These are phyloP conservation scores for Xanthoceras sorbifolium DNA, from an alignment of 345 rosid genomes.

Conservation along the genomic window DNA sequence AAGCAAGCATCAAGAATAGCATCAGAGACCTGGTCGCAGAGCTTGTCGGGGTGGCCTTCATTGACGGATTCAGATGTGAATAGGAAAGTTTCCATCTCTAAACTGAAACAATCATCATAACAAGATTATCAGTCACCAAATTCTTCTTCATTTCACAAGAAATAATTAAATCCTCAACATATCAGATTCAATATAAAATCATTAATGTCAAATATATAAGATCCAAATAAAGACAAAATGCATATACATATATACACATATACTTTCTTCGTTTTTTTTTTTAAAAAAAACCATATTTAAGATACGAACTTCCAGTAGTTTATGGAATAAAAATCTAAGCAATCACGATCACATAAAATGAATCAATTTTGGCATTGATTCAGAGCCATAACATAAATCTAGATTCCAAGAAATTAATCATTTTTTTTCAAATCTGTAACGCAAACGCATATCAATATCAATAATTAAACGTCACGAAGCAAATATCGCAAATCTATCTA, in stretches of 20 bases:
- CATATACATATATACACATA: no score
- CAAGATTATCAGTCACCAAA: not conserved
- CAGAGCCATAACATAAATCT: not conserved
- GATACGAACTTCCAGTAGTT: no score
- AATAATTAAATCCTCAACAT: not conserved
- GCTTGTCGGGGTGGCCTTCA: slow-evolving; percentile 86
- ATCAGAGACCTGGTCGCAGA: slow-evolving; percentile 81
- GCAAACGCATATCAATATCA: no score
- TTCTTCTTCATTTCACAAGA: not conserved
- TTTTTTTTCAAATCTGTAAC: not conserved
- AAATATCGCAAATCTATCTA: no score
- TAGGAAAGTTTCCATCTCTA: slow-evolving; percentile 72
- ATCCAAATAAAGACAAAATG: no score
- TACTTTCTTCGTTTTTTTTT: no score
- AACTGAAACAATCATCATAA: slow-evolving; percentile 10
- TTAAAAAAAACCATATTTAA: no score
- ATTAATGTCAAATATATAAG: no score
- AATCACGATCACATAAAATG: not conserved
- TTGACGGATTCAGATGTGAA: slow-evolving; percentile 86
- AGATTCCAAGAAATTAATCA: not conserved
- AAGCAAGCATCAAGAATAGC: slow-evolving; percentile 85
- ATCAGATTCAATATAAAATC: not conserved
- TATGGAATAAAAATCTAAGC: not conserved
- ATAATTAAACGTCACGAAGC: no score
- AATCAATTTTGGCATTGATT: not conserved